Evolutionary conservation across 2,329 filamentous ascomycete species (phyloP).

Genomic region (Exophiala calicioides): DNA sequence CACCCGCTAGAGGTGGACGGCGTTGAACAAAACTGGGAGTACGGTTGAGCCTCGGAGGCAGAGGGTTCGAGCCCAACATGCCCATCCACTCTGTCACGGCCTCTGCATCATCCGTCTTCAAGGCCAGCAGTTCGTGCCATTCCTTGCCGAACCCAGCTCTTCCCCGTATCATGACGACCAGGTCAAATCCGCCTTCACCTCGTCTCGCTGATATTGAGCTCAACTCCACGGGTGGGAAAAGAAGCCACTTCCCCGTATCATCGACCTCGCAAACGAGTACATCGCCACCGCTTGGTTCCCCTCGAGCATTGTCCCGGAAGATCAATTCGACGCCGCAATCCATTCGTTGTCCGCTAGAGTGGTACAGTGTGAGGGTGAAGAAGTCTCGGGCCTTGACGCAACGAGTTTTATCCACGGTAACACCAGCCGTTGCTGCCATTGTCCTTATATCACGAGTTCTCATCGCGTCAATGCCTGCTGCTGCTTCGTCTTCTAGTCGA

Average conservation of each 20-base stretch:
- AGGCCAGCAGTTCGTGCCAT: slow-evolving; percentile 83
- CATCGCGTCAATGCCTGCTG: slow-evolving; percentile 77
- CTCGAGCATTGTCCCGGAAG: slow-evolving; percentile 75
- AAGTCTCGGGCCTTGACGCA: slow-evolving; percentile 88
- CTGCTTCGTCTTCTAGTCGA: slow-evolving; percentile 80
- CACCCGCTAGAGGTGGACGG: slow-evolving; percentile 14
- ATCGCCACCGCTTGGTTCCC: slow-evolving; percentile 68
- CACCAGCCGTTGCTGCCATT: slow-evolving; percentile 67
- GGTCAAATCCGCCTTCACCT: slow-evolving; percentile 69
- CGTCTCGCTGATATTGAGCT: slow-evolving; percentile 75
- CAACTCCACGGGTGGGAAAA: slow-evolving; percentile 84
- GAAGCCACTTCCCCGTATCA: slow-evolving; percentile 72
- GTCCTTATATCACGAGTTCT: slow-evolving; percentile 77
- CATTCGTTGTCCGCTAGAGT: slow-evolving; percentile 86
- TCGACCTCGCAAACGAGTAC: slow-evolving; percentile 92
- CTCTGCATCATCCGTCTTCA: slow-evolving; percentile 74
- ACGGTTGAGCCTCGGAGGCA: slow-evolving; percentile 60
- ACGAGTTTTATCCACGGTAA: slow-evolving; percentile 72
- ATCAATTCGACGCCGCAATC: slow-evolving; percentile 88
- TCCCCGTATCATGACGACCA: slow-evolving; percentile 86
- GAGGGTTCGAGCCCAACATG: slow-evolving; percentile 70
- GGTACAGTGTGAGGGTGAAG: slow-evolving; percentile 80
- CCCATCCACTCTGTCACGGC: slow-evolving; percentile 83
- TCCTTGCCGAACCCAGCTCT: slow-evolving; percentile 60
- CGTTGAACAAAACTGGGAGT: slow-evolving; percentile 54